A percentile compares a stretch with the other conserved stretches of the same genome.
Conservation (phyloP, 441 rosid species). For the Isatis lusitanica region DNA sequence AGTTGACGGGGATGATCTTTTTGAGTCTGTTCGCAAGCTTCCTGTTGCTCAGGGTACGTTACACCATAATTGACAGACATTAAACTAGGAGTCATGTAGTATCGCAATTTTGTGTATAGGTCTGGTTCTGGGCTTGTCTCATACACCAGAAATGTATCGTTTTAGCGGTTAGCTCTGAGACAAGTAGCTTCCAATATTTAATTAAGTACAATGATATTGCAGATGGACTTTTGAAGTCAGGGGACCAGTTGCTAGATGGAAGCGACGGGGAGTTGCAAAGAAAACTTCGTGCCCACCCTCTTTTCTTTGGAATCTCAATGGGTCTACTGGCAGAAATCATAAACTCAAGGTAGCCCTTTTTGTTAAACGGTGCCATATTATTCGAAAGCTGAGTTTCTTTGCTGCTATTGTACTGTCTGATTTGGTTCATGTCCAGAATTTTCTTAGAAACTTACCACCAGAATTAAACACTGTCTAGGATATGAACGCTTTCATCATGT, state of each 20-base stretch:
- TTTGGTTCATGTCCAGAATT: background rate
- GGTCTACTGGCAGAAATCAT: slow-evolving; percentile 96
- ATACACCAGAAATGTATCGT: slow-evolving; percentile 1
- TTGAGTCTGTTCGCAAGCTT: slow-evolving; percentile 56
- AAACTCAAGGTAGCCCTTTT: slow-evolving; percentile 81
- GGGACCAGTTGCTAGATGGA: slow-evolving; percentile 40
- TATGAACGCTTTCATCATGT: background rate
- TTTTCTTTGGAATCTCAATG: slow-evolving; percentile 92
- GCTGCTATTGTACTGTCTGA: background rate
- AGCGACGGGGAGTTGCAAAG: slow-evolving; percentile 48
- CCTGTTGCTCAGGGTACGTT: slow-evolving; percentile 58
- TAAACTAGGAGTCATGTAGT: slow-evolving; percentile 1
- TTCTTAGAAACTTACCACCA: background rate
- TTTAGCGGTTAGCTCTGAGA: slow-evolving; percentile 7
- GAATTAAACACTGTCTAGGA: background rate
- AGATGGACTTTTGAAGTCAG: slow-evolving; percentile 52
- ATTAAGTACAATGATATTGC: slow-evolving; percentile 41
- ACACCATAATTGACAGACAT: slow-evolving; percentile 1
- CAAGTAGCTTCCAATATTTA: slow-evolving; percentile 14
- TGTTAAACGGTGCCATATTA: slow-evolving; percentile 14
- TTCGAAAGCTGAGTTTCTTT: slow-evolving; percentile 19
- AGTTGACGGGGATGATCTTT: slow-evolving; percentile 84
- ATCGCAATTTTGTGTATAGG: slow-evolving; percentile 2
- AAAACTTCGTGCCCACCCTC: slow-evolving; percentile 81
- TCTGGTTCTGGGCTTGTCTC: slow-evolving; percentile 22